Conservation (phyloP, 2,329 filamentous ascomycete species). For the Ustulina deusta region DNA sequence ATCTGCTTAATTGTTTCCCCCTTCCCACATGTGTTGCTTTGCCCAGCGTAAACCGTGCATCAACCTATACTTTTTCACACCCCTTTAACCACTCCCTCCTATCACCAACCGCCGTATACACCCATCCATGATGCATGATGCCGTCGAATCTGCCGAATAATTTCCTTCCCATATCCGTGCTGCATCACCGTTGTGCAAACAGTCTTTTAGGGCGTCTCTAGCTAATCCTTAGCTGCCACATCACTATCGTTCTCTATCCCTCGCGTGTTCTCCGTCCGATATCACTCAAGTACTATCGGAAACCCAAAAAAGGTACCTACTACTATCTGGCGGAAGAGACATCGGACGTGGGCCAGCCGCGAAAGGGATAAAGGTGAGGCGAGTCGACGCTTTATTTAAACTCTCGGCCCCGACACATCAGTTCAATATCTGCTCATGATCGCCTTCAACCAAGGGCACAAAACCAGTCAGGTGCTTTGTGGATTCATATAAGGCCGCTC, state of each 20-base stretch:
- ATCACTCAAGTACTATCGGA: conserved; percentile 33
- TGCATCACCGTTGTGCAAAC: conserved; percentile 50
- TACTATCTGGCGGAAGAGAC: conserved; percentile 29
- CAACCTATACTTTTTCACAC: conserved; percentile 26
- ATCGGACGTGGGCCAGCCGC: conserved; percentile 25
- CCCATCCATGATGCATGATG: conserved; percentile 51
- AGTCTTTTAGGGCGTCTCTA: conserved; percentile 41
- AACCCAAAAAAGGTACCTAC: conserved; percentile 27
- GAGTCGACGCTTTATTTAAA: conserved; percentile 35
- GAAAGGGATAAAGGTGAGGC: conserved; percentile 31
- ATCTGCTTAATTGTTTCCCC: conserved; percentile 26
- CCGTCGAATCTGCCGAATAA: conserved; percentile 50
- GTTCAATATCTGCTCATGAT: conserved; percentile 16
- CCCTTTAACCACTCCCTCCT: conserved; percentile 31
- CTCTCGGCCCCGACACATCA: conserved; percentile 21
- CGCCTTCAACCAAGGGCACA: conserved; percentile 7
- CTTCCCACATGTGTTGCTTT: conserved; percentile 35
- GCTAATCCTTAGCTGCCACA: conserved; percentile 51
- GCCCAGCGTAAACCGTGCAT: conserved; percentile 20
- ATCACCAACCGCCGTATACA: conserved; percentile 37
- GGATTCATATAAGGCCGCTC: conserved; percentile 4
- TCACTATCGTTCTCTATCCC: conserved; percentile 41
- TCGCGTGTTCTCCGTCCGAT: conserved; percentile 39
- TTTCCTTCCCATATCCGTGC: conserved; percentile 50
- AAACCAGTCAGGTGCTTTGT: conserved; percentile 19